A percentile compares a stretch with the other conserved stretches of the same genome.
These are phyloP conservation scores for Gossypium trilobum DNA, from an alignment of 441 rosid species.

Conservation along the genomic window DNA sequence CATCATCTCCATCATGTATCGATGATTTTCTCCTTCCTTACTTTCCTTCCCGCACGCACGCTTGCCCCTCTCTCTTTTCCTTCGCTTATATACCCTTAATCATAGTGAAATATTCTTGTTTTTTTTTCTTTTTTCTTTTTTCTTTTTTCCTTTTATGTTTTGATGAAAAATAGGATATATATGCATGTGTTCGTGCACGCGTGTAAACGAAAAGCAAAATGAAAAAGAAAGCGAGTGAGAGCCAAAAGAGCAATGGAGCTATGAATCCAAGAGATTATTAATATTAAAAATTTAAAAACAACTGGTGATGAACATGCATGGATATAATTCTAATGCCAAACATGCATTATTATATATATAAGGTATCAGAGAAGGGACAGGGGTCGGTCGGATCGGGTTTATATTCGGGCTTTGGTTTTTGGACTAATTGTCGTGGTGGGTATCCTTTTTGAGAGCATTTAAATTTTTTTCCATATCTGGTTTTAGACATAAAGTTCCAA, in stretches of 20 bases:
- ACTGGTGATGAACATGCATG: neutral
- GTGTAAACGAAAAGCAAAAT: conserved; percentile 8
- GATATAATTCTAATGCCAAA: neutral
- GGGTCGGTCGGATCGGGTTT: neutral
- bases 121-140: too few relatives aligned
- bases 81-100: conserved; percentile 26
- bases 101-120: neutral
- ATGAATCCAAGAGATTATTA: neutral
- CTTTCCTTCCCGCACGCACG: conserved; percentile 20
- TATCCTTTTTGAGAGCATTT: neutral
- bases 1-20: conserved; percentile 13
- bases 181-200: conserved; percentile 30
- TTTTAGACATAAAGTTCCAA: neutral
- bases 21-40: conserved; percentile 5
- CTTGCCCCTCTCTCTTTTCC: conserved; percentile 14
- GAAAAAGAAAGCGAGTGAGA: neutral
- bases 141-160: conserved; percentile 1
- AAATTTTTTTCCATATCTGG: neutral
- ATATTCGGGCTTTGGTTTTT: too few relatives aligned
- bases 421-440: neutral
- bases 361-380: neutral
- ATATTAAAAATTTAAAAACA: neutral
- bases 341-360: neutral
- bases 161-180: conserved; percentile 7
- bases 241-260: neutral